A percentile compares a stretch with the other conserved stretches of the same genome.
Evolutionary conservation across 805 yeast genomes (phyloP).

Genomic region (Cyberlindnera maritima): DNA sequence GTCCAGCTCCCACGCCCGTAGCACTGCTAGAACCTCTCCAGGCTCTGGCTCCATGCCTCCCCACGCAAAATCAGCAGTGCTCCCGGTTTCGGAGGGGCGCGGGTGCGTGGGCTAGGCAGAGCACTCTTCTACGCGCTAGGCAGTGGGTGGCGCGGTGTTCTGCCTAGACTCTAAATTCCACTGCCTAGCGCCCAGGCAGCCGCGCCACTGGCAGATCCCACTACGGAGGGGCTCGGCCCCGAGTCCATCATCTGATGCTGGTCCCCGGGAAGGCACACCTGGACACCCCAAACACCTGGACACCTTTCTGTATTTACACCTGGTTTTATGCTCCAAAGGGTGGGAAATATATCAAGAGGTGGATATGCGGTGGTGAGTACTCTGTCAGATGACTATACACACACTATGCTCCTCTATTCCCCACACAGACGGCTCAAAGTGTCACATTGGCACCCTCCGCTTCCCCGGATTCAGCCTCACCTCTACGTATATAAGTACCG

Average conservation of each 20-base stretch:
- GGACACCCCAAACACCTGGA: too few species aligned
- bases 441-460: background rate
- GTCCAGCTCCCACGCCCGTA: background rate
- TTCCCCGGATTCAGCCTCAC: background rate
- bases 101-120: constrained; percentile 7
- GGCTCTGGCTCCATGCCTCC: too few species aligned
- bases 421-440: background rate
- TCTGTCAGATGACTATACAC: too few species aligned
- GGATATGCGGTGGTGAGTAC: too few species aligned
- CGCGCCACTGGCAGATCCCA: background rate
- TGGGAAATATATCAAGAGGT: too few species aligned
- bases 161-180: too few species aligned
- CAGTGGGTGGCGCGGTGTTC: background rate
- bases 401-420: too few species aligned
- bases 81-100: constrained; percentile 10
- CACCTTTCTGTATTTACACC: too few species aligned
- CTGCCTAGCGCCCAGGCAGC: background rate
- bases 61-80: constrained; percentile 2
- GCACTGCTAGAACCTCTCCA: background rate
- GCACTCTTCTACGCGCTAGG: background rate
- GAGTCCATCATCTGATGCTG: constrained; percentile 13
- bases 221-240: constrained; percentile 10
- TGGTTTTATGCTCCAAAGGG: too few species aligned
- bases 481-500: too few species aligned
- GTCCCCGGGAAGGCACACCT: too few species aligned